Evolutionary conservation across 805 yeast species (phyloP).

Genomic region (Nematodospora valgi): DNA sequence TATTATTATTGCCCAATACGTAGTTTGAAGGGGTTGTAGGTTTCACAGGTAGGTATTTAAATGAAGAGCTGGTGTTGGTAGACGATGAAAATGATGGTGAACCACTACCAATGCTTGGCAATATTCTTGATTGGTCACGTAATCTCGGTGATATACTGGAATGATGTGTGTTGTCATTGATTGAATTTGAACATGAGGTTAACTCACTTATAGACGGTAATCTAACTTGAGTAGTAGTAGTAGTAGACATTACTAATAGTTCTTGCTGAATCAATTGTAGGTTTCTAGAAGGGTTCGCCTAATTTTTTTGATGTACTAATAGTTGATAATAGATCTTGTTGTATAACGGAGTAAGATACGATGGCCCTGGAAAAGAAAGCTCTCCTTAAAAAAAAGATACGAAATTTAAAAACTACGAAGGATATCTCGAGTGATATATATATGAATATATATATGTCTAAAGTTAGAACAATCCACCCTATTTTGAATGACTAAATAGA

Average conservation of each 20-base stretch:
- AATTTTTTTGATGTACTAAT: no score
- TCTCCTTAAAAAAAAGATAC: no score
- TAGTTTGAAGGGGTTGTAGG: constrained; percentile 7
- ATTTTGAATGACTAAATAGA: no score
- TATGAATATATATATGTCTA: no score
- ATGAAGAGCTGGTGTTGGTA: constrained; percentile 1
- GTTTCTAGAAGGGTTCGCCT: no score
- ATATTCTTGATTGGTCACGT: constrained; percentile 4
- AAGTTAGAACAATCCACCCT: no score
- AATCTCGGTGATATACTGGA: constrained; percentile 2
- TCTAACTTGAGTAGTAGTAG: constrained; percentile 13
- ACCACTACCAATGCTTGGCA: not conserved
- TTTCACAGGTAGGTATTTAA: constrained; percentile 3
- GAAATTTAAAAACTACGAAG: no score
- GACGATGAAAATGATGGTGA: not conserved
- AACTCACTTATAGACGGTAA: constrained; percentile 27
- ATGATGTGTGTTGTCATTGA: constrained; percentile 1
- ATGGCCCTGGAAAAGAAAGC: no score
- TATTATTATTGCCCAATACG: constrained; percentile 5
- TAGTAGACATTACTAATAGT: not conserved
- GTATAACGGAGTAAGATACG: no score
- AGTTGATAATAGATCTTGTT: no score
- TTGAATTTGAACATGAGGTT: constrained; percentile 14
- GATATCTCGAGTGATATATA: no score
- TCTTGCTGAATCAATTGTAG: no score